phyloP scores from a whole-genome alignment of 2,329 filamentous ascomycete species.

The Botrytis tulipae region DNA sequence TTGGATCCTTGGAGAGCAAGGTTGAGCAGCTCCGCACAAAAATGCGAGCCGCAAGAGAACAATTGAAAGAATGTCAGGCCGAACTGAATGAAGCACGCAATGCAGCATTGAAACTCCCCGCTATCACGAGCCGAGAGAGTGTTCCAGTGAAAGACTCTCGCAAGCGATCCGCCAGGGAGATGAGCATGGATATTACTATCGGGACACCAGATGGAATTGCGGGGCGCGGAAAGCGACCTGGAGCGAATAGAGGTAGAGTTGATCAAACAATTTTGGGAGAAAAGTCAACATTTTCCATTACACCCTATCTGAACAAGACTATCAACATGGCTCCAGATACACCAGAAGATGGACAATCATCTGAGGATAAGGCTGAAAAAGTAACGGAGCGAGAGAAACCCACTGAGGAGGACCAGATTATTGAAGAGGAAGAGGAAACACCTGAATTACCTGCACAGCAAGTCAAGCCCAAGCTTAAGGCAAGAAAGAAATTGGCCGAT shows the following conservation, averaged over 20 bases:
- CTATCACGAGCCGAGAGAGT: conserved; percentile 24
- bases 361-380: conserved; percentile 10
- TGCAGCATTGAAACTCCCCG: conserved; percentile 31
- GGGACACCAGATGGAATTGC: conserved; percentile 50
- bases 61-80: conserved; percentile 64
- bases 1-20: conserved; percentile 50
- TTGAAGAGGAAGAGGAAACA: conserved; percentile 7
- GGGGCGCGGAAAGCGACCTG: conserved; percentile 44
- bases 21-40: conserved; percentile 40
- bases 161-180: conserved; percentile 45
- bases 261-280: conserved; percentile 67
- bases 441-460: conserved; percentile 15
- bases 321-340: conserved; percentile 53
- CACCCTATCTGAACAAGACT: conserved; percentile 82
- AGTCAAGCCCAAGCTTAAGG: conserved; percentile 25
- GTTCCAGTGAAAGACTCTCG: conserved; percentile 37
- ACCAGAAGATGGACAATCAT: conserved; percentile 22
- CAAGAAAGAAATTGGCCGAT: conserved; percentile 29
- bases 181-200: conserved; percentile 47
- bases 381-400: conserved; percentile 20
- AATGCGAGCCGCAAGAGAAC: conserved; percentile 65
- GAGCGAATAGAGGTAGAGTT: conserved; percentile 55
- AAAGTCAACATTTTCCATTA: conserved; percentile 91
- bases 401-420: conserved; percentile 20
- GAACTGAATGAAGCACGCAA: conserved; percentile 42